A percentile compares a stretch with the other conserved stretches of the same genome.
Evolutionary conservation across 1,284 basidiomycete genomes (phyloP).

Genomic region (Cutaneotrichosporon dermatis): DNA sequence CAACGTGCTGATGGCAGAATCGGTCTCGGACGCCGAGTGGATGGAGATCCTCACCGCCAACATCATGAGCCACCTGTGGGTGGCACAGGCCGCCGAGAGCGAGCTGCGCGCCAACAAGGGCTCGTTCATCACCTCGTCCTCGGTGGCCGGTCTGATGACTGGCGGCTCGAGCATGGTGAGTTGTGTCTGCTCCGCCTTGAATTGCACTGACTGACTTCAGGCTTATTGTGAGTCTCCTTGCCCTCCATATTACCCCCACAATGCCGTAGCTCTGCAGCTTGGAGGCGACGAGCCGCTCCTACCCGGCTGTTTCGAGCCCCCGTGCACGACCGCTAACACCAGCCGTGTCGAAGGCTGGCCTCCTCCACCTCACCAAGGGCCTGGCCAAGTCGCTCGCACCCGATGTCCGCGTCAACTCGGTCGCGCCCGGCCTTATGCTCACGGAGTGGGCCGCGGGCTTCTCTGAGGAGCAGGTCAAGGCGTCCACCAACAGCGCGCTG

Average conservation of each 20-base stretch:
- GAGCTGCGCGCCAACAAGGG: slow-evolving; percentile 23
- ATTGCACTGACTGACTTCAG: not conserved
- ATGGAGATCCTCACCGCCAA: slow-evolving; percentile 23
- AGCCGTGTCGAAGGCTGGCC: slow-evolving; percentile 23
- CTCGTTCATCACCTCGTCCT: slow-evolving; percentile 21
- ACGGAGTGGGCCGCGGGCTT: slow-evolving; percentile 28
- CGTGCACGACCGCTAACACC: not conserved
- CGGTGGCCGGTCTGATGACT: slow-evolving; percentile 20
- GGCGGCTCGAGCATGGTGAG: slow-evolving; percentile 28
- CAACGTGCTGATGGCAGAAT: slow-evolving; percentile 9
- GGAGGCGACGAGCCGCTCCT: too few species aligned
- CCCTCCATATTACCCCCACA: too few species aligned
- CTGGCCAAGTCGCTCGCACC: slow-evolving; percentile 25
- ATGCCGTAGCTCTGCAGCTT: too few species aligned
- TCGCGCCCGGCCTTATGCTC: slow-evolving; percentile 25
- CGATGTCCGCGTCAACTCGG: slow-evolving; percentile 23
- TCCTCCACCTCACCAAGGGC: slow-evolving; percentile 23
- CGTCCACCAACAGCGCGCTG: slow-evolving; percentile 5
- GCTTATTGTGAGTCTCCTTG: not conserved
- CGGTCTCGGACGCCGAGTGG: slow-evolving; percentile 24
- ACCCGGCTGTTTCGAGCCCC: too few species aligned
- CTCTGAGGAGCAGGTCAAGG: slow-evolving; percentile 15
- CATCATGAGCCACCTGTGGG: slow-evolving; percentile 26
- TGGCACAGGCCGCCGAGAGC: slow-evolving; percentile 22
- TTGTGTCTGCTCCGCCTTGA: not conserved